Base-by-base conservation (phyloP, 306 rosid species). In the Fragaria vesca region DNA sequence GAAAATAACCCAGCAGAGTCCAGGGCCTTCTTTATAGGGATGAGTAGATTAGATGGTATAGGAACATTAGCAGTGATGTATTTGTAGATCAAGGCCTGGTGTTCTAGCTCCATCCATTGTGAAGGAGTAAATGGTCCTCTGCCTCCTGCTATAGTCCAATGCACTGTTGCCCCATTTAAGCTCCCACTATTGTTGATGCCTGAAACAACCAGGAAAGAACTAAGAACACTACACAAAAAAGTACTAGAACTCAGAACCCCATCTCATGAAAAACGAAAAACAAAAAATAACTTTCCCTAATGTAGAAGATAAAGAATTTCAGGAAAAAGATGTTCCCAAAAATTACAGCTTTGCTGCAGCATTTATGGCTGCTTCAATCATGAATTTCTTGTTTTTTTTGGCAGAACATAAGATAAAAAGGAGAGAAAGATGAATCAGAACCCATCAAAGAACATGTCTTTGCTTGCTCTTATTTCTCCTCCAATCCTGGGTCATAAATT, bases 51-150 rank as follows among this genome's bases (percentile, higher is more conserved):
- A 72, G 93, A 82, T 17, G 99, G 99, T 2, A 96, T 89, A 34
- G 96, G 87, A 18, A 91, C 86, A 62, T 91, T 90, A 67, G 97
- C 90, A 65, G 93, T 86, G 2, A 96, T 90, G 81, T 90, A 93
- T 81, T 96, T 96, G 88, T 91, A 96, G 91, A 96, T 96, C 90
- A 93, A 81, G 28, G 99, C 98, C 47, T 96, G 99, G 54, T 96
- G 99, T 71, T 96, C 97, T 1, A 96, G 76, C 83, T 96, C 99
- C 94, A 96, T 87, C 99, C 99, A 93, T 69, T 96, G 99, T 0
- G 98, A 89, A 2, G 94, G 94, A 69, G 98, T 96, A 81, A 96
- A 96, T 62, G 87, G 89, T 20, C 96, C 93, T 85, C 83, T 86
- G 11, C 76, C 66, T 51, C 88, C 88, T n/a, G 79, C 36, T 68